These are phyloP conservation scores for Rasamsonia emersonii DNA, from an alignment of 2,329 filamentous ascomycete species.

Conservation along the genomic window DNA sequence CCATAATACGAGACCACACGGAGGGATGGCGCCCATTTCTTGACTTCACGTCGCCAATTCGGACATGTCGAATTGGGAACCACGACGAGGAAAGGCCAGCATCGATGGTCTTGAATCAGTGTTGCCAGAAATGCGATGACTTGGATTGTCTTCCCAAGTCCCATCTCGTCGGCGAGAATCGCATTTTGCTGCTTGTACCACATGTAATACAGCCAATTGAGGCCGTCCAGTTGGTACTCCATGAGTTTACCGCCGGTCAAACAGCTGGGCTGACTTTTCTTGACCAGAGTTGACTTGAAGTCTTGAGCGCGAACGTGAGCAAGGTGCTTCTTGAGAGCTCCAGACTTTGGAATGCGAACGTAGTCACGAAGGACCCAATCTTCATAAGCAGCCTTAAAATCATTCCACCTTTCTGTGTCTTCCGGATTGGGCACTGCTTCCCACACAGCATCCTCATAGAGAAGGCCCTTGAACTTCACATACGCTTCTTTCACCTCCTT, in stretches of 20 bases:
- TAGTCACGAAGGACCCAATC: constrained; percentile 78
- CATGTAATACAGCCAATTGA: constrained; percentile 93
- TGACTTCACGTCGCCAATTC: constrained; percentile 97
- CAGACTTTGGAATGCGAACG: constrained; percentile 50
- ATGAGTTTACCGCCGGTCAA: constrained; percentile 76
- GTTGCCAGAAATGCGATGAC: constrained; percentile 74
- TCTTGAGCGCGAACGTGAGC: constrained; percentile 55
- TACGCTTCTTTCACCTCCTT: constrained; percentile 63
- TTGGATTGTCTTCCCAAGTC: constrained; percentile 93
- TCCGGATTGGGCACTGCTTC: constrained; percentile 63
- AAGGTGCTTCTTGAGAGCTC: constrained; percentile 58
- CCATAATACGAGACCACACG: constrained; percentile 93
- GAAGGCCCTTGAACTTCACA: constrained; percentile 87
- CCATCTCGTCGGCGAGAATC: constrained; percentile 96
- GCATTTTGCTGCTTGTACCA: constrained; percentile 76
- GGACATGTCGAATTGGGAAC: constrained; percentile 91
- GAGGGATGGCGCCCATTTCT: constrained; percentile 79
- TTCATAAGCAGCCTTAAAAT: constrained; percentile 74
- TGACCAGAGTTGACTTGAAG: constrained; percentile 59
- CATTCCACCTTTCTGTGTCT: constrained; percentile 59
- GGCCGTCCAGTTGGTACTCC: constrained; percentile 84
- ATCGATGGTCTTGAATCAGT: constrained; percentile 59
- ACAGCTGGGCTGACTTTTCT: constrained; percentile 62
- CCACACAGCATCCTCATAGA: constrained; percentile 88
- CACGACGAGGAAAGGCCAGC: constrained; percentile 87